Evolutionary conservation across 2,329 filamentous ascomycete species (phyloP), one percentile per base, ranked within the genome.

Genomic region (Diaporthe aspalathi): DNA sequence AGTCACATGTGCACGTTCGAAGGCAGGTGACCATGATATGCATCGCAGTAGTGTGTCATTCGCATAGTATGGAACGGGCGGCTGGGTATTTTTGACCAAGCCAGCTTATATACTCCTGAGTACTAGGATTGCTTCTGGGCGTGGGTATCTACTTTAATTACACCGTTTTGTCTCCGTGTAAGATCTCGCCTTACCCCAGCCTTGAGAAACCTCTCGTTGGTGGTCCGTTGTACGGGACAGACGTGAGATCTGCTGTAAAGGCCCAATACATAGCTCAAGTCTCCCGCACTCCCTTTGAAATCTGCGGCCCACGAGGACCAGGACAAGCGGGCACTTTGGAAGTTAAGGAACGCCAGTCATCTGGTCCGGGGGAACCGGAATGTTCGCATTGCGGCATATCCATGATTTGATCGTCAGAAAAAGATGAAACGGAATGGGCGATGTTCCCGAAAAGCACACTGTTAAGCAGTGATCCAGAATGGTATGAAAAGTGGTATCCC

Each of bases 401-500:
- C 27, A 17, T 65, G 45, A 17, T 27, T 20, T 38, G 29, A 65
- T 50, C 17, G 12, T 24, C 14, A 27, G 11, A 32, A 49, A 14
- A 7, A 50, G 47, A 50, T 65, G 43, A 32, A 22, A 16, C n/a
- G 45, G 60, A 50, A 50, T 16, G 29, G 38, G 43, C 20, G 20
- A 27, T 50, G 60, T 17, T 38, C 43, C 27, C 8, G 29, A 35
- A 29, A 50, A 38, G 20, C 60, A 65, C 6, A n/a, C 22, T 35
- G 47, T 12, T 50, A 27, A 50, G 45, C 60, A 49, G 45, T 14
- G 60, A 65, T 35, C 14, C 60, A 50, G 45, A 27, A 45, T 45
- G 60, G 38, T n/a, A 38, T 65, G 9, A 38, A 50, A 29, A 38
- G 60, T 65, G 60, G 60, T 65, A 65, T 65, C 16, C 60, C 60